Conservation (phyloP, 2,329 filamentous ascomycete genomes). For the Xenoacremonium recifei region DNA sequence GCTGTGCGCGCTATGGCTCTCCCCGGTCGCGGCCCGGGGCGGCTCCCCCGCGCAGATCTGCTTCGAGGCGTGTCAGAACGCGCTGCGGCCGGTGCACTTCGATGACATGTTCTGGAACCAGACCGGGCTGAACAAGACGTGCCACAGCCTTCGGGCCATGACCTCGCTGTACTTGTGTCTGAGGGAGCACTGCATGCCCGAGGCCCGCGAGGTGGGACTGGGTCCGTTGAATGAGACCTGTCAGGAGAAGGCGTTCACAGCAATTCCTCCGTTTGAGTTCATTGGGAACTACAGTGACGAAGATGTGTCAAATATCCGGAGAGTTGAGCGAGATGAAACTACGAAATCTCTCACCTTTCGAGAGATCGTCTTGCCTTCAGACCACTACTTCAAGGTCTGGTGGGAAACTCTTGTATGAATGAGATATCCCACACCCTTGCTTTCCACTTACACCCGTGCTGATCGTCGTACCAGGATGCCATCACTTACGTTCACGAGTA, state of each 20-base stretch:
- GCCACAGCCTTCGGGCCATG: conserved; percentile 28
- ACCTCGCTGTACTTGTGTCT: conserved; percentile 38
- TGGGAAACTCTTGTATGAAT: conserved; percentile 39
- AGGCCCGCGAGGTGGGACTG: conserved; percentile 22
- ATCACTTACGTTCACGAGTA: conserved; percentile 31
- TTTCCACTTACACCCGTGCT: neutral
- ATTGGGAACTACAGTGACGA: conserved; percentile 34
- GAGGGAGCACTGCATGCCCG: conserved; percentile 31
- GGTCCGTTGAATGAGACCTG: conserved; percentile 36
- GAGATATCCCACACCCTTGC: neutral
- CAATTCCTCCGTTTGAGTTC: conserved; percentile 34
- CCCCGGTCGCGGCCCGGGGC: neutral
- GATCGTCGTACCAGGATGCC: conserved; percentile 28
- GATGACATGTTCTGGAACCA: conserved; percentile 24
- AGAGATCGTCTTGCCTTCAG: conserved; percentile 34
- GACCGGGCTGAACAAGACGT: conserved; percentile 20
- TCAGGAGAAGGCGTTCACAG: conserved; percentile 11
- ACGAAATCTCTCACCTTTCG: conserved; percentile 10
- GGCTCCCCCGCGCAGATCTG: conserved; percentile 24
- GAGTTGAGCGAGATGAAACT: conserved; percentile 28
- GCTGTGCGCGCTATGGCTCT: conserved; percentile 2
- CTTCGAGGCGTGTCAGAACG: conserved; percentile 31
- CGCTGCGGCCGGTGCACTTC: conserved; percentile 29
- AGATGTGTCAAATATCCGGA: conserved; percentile 28
- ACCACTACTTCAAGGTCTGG: conserved; percentile 32